Evolutionary conservation across 2,329 filamentous ascomycete species (phyloP), one percentile per base, ranked within the genome.

Genomic region (Pseudocercospora crystallina): DNA sequence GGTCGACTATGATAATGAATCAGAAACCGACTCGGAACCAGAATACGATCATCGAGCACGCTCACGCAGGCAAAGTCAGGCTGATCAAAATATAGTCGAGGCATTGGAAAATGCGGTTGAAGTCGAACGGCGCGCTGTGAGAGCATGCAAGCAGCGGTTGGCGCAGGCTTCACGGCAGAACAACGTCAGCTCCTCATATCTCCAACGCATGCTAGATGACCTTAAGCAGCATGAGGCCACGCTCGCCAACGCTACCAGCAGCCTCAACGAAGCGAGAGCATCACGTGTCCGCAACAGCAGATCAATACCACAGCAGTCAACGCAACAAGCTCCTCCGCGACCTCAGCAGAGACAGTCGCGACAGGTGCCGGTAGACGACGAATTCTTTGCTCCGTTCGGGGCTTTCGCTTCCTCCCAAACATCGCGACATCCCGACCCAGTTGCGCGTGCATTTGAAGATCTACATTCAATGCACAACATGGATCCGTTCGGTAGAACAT

Each of bases 171-270:
- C 62, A 2, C 49, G 59, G 31, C 58, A 59, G 37, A 51, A 48
- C 8, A 49, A 46, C 11, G 44, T 61, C 34, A 55, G 57, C 35
- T 58, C 63, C 2, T 34, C 43, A 12, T 44, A 60, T 43, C 43
- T 66, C 2, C 59, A 65, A 26, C 43, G 44, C 5, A 44, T 65
- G 33, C 39, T 65, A 8, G 56, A 66, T 31, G 58, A 63, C 33
- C 47, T 65, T 39, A 63, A 60, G 34, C 26, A 43, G 5, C 61
- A 60, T 29, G 61, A 64, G 39, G 26, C 15, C 8, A 47, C 57
- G 11, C 47, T 58, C 13, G 49, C 46, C 5, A 49, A 45, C 17
- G 61, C 61, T 8, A 48, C 45, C 15, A 51, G 32, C 15, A 50
- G 44, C 43, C 29, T 57, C 17, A 43, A 53, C 31, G 58, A 56